phyloP scores from a whole-genome alignment of 1,139 yeast genomes.

The Taphrina deformans region DNA sequence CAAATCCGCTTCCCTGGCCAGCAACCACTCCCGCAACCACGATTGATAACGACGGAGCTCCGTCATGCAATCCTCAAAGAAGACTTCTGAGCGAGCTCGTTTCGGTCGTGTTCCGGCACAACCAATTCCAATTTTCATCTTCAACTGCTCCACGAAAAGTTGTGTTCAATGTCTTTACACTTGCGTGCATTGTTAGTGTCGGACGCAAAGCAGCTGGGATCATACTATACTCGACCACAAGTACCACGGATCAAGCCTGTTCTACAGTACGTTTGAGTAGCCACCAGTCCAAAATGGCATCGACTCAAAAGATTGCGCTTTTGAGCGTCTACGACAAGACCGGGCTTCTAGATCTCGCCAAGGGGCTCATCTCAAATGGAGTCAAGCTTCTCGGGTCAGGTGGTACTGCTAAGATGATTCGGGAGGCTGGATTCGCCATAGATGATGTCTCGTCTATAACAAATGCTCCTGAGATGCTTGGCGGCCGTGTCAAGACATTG shows the following conservation, averaged over 20 bases:
- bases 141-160: not conserved
- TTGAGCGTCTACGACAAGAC: conserved; percentile 96
- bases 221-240: not conserved
- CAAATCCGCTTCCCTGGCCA: not conserved
- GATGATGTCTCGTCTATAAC: conserved; percentile 93
- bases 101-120: not conserved
- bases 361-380: conserved; percentile 82
- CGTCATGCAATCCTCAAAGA: not conserved
- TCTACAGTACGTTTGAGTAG: too few relatives aligned
- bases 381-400: conserved; percentile 95
- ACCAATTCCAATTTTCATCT: not conserved
- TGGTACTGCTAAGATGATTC: conserved; percentile 89
- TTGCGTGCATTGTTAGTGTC: too few relatives aligned
- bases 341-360: conserved; percentile 90
- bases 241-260: not conserved
- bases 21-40: not conserved
- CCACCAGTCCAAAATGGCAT: not conserved
- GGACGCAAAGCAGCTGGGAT: too few relatives aligned
- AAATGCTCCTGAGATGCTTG: conserved; percentile 98
- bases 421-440: conserved; percentile 97
- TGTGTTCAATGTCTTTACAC: too few relatives aligned
- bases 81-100: not conserved
- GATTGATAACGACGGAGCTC: conserved; percentile 4
- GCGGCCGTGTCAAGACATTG: conserved; percentile 96
- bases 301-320: conserved; percentile 56